phyloP scores from a whole-genome alignment of 1,284 basidiomycete genomes.

The Leccinum glutinopallens region DNA sequence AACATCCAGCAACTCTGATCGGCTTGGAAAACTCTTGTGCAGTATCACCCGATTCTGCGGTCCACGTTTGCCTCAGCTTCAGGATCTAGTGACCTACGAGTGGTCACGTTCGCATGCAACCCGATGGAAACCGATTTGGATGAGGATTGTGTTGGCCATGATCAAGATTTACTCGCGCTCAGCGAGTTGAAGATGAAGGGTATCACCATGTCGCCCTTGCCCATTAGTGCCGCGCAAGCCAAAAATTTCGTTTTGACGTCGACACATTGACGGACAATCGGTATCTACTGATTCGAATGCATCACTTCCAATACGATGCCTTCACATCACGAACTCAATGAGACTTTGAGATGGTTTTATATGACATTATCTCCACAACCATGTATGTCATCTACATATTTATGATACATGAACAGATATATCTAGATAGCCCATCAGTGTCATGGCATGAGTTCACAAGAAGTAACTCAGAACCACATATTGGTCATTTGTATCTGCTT shows the following conservation, averaged over 20 bases:
- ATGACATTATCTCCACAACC: not conserved
- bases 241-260: constrained; percentile 39
- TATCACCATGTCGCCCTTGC: constrained; percentile 40
- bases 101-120: constrained; percentile 41
- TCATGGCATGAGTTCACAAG: not conserved
- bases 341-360: constrained; percentile 2
- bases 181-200: constrained; percentile 35
- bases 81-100: constrained; percentile 35
- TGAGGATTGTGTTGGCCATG: constrained; percentile 28
- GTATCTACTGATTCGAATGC: constrained; percentile 47
- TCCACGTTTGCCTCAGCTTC: constrained; percentile 44
- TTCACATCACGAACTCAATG: constrained; percentile 36
- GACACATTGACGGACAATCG: constrained; percentile 20
- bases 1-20: constrained; percentile 33
- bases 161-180: constrained; percentile 27
- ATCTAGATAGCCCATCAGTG: constrained; percentile 4
- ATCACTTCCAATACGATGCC: constrained; percentile 56
- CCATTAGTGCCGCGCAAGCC: constrained; percentile 37
- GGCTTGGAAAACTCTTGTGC: constrained; percentile 43
- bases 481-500: not conserved
- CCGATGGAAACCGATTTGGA: constrained; percentile 15
- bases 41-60: constrained; percentile 44
- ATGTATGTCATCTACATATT: not conserved
- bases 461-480: not conserved
- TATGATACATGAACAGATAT: not conserved